Base-by-base conservation (phyloP, 345 rosid genomes). In the Conringia planisiliqua region DNA sequence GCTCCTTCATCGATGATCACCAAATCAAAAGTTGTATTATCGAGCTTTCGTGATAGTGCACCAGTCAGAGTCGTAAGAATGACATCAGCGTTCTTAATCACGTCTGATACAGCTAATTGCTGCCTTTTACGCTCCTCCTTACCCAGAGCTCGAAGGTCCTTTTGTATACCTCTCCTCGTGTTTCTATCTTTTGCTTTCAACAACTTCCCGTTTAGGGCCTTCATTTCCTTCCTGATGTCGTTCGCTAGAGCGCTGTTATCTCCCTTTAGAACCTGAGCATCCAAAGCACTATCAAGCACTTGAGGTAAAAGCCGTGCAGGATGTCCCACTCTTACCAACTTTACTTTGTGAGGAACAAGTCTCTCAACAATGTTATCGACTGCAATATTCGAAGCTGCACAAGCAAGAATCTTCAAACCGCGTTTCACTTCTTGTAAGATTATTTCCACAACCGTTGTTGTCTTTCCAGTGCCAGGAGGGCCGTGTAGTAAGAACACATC, bases 391-490 rank as follows among this genome's bases (percentile, higher is more conserved):
- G 99, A 92, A 84, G 99, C 97, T 50, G 97, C 97, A 77, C 98
- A 95, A 14, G 97, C 99, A 68, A 95, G 96, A 74, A 95, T 88
- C 84, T 90, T 95, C n/a, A 92, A 86, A 66, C 98, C 98, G 54
- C 88, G 86, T 70, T 95, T 92, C 54, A 92, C 98, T 86, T 92
- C 97, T 83, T 95, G 98, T 38, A 92, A 83, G 74, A 95, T 82
- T 26, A 95, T 89, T 81, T 95, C 99, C 54, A 95, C 93, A 7
- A 95, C 99, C 1, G 99, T 86, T 6, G 98, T 92, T n/a, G 96
- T 95, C 88, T 95, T 92, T 18, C 99, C 98, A 62, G 99, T 95
- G 74, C 99, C 99, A 81, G 99, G 99, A 80, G 99, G 99, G 14
- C 99, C 99, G 72, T 92, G 99, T 64, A 95, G 81, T 78, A 95